Base-by-base conservation (phyloP, 345 rosid genomes). In the Melaleuca alternifolia region DNA sequence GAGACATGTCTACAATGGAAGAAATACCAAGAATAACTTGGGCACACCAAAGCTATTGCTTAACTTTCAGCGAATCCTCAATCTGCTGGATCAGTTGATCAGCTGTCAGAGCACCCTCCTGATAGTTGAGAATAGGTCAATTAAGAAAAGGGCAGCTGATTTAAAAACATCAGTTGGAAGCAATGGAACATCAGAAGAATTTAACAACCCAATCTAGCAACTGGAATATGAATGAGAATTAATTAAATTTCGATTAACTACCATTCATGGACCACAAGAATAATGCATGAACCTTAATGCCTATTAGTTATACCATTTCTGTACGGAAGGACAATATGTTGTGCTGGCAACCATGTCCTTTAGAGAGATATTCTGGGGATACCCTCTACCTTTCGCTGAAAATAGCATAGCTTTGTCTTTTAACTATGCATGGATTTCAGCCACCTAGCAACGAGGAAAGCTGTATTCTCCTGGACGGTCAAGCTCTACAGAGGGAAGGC, bases 81-180 rank as follows among this genome's bases (percentile, higher is more conserved):
- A 96, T 89, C 56, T 94, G 95, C 89, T 93, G 83, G 81, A 96
- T 88, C 24, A 96, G 94, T 86, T 92, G 91, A 85, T 95, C 91
- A 30, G 93, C 96, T 8, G 92, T 88, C 89, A 95, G 91, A 30
- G 98, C 98, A 75, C 99, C 99, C 90, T 95, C 99, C 98, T 96
- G 90, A 82, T 51, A 30, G 87, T 65, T 24, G 24, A 12, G 53
- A 83, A 51, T 8, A 46, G 71, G 37, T 6, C 33, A 61, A 61
- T 61, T 37, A 18, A 18, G 79, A 71, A 33, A 18, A 71, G 48
- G 48, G 48, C 33, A 71, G 48, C 44, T 33, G 11, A 71, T 37
- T 2, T 33, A 37, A 54, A 54, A 0, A 62, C 77, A 71, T 71
- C 11, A 18, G 48, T 71, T 71, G 23, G 46, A 65, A 65, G 44